Percentiles rank a stretch among this genome's conserved stretches.
Conservation (phyloP, 2,329 filamentous ascomycete species). For the Talaromyces funiculosus region DNA sequence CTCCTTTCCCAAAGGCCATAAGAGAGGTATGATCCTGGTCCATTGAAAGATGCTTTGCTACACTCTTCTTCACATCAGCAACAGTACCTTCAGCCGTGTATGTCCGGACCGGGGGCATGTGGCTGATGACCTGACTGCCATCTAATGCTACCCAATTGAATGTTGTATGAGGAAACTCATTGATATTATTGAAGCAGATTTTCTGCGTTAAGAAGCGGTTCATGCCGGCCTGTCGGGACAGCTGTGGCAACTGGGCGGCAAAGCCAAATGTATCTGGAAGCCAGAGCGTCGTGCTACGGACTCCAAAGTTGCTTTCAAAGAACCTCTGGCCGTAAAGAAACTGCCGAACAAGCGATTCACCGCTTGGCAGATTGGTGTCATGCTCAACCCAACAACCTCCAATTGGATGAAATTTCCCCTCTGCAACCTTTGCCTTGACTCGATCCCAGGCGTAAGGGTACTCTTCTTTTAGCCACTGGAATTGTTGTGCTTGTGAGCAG, state of each 20-base stretch:
- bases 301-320: constrained; percentile 88
- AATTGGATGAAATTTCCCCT: constrained; percentile 87
- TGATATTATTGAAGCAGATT: constrained; percentile 99
- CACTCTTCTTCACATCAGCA: constrained; percentile 83
- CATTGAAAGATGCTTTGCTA: constrained; percentile 90
- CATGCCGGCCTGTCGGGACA: constrained; percentile 91
- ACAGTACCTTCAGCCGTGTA: constrained; percentile 94
- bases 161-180: constrained; percentile 96
- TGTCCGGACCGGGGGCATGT: constrained; percentile 93
- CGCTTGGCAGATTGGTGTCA: constrained; percentile 94
- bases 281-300: constrained; percentile 89
- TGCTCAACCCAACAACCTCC: constrained; percentile 99
- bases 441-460: constrained; percentile 87
- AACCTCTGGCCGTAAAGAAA: constrained; percentile 94
- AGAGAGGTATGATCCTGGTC: constrained; percentile 86
- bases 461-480: constrained; percentile 88
- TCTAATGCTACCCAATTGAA: constrained; percentile 98
- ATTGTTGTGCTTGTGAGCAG: constrained; percentile 95
- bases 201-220: constrained; percentile 96
- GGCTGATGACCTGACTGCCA: constrained; percentile 92
- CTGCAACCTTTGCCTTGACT: constrained; percentile 83
- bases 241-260: constrained; percentile 85
- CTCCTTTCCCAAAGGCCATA: constrained; percentile 94
- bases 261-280: constrained; percentile 97
- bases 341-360: constrained; percentile 87